Base-by-base conservation (phyloP, 2,329 filamentous ascomycete species). In the Epichloe festucae region DNA sequence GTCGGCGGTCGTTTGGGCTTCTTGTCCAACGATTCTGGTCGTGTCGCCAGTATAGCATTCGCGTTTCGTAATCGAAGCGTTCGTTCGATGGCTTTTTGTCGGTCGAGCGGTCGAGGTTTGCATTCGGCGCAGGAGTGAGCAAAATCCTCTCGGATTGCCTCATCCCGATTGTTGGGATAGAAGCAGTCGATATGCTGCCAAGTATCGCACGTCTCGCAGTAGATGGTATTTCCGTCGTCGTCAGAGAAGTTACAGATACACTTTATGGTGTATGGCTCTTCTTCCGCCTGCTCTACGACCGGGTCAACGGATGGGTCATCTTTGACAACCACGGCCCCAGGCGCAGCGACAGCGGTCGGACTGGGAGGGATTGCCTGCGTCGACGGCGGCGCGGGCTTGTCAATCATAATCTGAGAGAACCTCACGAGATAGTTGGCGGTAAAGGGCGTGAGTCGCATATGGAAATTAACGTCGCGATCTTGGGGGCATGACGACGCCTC, bases 151-250 rank as follows among this genome's bases (percentile, higher is more conserved):
- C 84, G 69, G 67, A 90, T 70, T 71, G 86, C 77, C 74, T 87
- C 76, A 67, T 82, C 78, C 64, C 81, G 78, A 60, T 88, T 87
- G 57, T 79, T 68, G 21, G 80, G 80, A 66, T 97, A 97, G 71
- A 95, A 97, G 71, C 93, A 98, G 65, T 89, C 84, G 62, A 95
- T 95, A 70, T 98, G 93, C 70, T 98, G 93, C 93, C 93, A 98
- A 48, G 89, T 93, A 66, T 95, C 87, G 75, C 93, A 98, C 53
- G 77, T 81, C 66, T 97, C 93, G 76, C 93, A 98, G 69, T 90
- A 89, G 56, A 98, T 94, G 54, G 93, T 98, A 69, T 88, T 91
- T 70, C 93, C 93, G 74, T 98, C 93, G 75, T 98, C 93, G 73
- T 95, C 89, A 67, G 82, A 74, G 69, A 86, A 96, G 67, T 83